Base-by-base conservation (phyloP, 1,284 basidiomycete genomes). In the Entoloma clypeatum region DNA sequence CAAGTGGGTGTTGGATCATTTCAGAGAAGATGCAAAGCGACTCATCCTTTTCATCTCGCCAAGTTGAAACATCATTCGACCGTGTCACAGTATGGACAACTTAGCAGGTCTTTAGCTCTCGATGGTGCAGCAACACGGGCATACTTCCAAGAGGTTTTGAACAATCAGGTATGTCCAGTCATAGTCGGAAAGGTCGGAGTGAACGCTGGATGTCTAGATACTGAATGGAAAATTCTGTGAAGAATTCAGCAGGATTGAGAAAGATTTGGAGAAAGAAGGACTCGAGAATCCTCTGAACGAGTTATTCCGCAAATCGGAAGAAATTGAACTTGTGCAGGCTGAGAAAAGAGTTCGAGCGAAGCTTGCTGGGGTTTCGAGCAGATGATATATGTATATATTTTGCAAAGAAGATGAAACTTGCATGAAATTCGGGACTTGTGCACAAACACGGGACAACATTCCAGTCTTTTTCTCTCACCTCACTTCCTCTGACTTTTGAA, bases 21-120 rank as follows among this genome's bases (percentile, higher is more conserved):
- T 10, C 19, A 17, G n/a, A 19, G 21, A 7, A 34, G 11, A 16
- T 23, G 4, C 11, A 23, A 25, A 11, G 31, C 7, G 32, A 37
- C 35, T 50, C 10, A 46, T 44, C 25, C 18, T 25, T 26, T 13
- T 28, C 2, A 21, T 17, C 28, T 11, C 44, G 26, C 27, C 26
- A 49, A 80, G 74, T 62, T 81, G 39, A 80, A 79, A 58, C 72
- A 74, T 47, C 79, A 81, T 52, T 81, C 79, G 6, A 62, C 62
- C 7, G 76, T 79, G 4, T 81, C 79, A 23, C 79, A 81, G 57
- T 81, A 64, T 42, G 79, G 79, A 10, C 79, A 81, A 48, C 62
- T 81, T 22, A 77, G 64, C 42, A 78, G 78, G 27, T 71, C 79
- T 4, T 62, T 79, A 26, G 61, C 71, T 27, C 68, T 81, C 32